phyloP scores from a whole-genome alignment of 768 basidiomycete species.

The Pleurotus giganteus region DNA sequence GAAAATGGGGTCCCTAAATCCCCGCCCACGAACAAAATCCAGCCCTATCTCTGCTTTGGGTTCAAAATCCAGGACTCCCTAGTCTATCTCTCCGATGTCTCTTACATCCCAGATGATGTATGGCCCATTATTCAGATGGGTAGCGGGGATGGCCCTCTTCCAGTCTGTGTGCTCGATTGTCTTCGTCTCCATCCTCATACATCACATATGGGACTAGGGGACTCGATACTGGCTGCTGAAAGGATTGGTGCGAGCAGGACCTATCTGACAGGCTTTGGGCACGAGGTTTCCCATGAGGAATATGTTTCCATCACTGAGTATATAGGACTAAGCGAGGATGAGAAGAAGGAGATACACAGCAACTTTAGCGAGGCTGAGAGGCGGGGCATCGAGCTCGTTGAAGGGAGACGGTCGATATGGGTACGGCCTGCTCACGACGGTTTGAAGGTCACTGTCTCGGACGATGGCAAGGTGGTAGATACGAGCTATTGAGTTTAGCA shows the following conservation, averaged over 20 bases:
- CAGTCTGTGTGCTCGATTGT: slow-evolving; percentile 76
- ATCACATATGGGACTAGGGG: slow-evolving; percentile 78
- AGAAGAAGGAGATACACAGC: slow-evolving; percentile 30
- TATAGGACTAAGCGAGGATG: slow-evolving; percentile 23
- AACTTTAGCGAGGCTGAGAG: slow-evolving; percentile 8
- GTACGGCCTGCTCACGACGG: slow-evolving; percentile 78
- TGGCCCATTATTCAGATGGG: slow-evolving; percentile 49
- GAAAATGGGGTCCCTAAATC: slow-evolving; percentile 2
- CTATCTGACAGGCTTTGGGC: slow-evolving; percentile 75
- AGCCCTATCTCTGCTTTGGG: slow-evolving; percentile 67
- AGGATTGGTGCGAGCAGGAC: slow-evolving; percentile 58
- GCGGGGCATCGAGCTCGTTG: slow-evolving; percentile 44
- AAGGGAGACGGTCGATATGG: slow-evolving; percentile 50
- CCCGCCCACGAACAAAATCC: slow-evolving; percentile 22
- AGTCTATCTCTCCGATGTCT: slow-evolving; percentile 82
- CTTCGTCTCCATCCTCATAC: slow-evolving; percentile 61
- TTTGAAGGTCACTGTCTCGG: slow-evolving; percentile 49
- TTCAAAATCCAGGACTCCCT: slow-evolving; percentile 67
- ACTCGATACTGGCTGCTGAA: slow-evolving; percentile 55
- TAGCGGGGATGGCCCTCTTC: slow-evolving; percentile 26
- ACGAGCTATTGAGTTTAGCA: slow-evolving; percentile 39
- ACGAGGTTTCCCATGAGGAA: slow-evolving; percentile 78
- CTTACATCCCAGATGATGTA: slow-evolving; percentile 70
- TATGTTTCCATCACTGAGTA: slow-evolving; percentile 61
- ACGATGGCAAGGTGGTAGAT: slow-evolving; percentile 43